Evolutionary conservation across 2,329 filamentous ascomycete genomes (phyloP).

Genomic region (Apiospora sp.): DNA sequence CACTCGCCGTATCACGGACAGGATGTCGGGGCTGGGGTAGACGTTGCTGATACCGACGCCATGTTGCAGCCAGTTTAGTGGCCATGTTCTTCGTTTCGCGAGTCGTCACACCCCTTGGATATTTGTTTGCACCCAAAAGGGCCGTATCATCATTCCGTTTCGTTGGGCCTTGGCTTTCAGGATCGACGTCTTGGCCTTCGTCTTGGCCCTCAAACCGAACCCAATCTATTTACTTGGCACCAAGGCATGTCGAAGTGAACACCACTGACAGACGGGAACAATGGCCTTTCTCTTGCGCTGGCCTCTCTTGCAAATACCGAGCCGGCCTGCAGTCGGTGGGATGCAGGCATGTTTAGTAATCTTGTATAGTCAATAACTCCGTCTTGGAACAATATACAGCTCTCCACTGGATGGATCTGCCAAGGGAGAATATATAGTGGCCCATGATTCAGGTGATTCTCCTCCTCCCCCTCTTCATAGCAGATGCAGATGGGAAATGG

Average conservation of each 20-base stretch:
- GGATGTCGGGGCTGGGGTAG: constrained; percentile 16
- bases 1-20: background rate
- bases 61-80: constrained; percentile 2
- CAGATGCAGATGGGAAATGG: background rate
- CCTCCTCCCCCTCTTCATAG: constrained; percentile 23
- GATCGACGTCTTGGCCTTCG: constrained; percentile 1
- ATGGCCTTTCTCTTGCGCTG: background rate
- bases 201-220: background rate
- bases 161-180: constrained; percentile 19
- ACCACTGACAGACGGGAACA: background rate
- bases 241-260: background rate
- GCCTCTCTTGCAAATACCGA: background rate
- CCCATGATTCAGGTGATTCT: background rate
- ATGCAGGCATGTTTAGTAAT: background rate
- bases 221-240: constrained; percentile 11
- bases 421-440: background rate
- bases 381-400: constrained; percentile 17
- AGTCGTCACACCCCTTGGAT: background rate
- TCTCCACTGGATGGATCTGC: constrained; percentile 13
- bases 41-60: background rate
- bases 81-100: background rate
- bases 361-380: constrained; percentile 1
- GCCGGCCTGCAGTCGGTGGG: background rate
- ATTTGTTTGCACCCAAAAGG: background rate
- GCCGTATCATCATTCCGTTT: constrained; percentile 14